Conservation (phyloP, 345 rosid genomes). For the Citrus trifoliata region DNA sequence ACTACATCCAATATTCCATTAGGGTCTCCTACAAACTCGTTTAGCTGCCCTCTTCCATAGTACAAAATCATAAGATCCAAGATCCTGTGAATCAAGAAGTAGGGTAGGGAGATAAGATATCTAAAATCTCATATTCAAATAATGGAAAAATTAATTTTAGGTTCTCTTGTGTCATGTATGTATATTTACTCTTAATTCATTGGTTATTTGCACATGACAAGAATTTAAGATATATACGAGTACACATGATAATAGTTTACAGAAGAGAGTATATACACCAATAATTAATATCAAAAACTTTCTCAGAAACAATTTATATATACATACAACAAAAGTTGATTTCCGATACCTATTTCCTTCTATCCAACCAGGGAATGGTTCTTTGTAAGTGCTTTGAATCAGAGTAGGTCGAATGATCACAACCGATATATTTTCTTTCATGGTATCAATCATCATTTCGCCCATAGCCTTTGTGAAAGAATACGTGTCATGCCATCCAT, state of each 20-base stretch:
- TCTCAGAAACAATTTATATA: too few species aligned
- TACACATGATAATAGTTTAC: too few species aligned
- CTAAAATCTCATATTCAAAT: too few species aligned
- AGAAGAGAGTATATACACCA: too few species aligned
- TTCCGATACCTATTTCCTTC: slow-evolving; percentile 79
- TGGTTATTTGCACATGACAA: not conserved
- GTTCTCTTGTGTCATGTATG: too few species aligned
- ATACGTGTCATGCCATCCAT: slow-evolving; percentile 91
- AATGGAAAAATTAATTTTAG: too few species aligned
- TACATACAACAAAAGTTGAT: too few species aligned
- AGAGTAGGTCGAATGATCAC: slow-evolving; percentile 82
- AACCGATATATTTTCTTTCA: slow-evolving; percentile 74
- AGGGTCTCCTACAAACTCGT: slow-evolving; percentile 76
- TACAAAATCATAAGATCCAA: slow-evolving; percentile 88
- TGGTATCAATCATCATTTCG: slow-evolving; percentile 78
- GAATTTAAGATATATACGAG: too few species aligned
- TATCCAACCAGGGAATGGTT: slow-evolving; percentile 99
- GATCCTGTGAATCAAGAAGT: slow-evolving; percentile 49
- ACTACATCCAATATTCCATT: slow-evolving; percentile 88
- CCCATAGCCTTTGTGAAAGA: slow-evolving; percentile 98
- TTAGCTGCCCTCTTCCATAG: slow-evolving; percentile 96
- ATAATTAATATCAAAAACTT: too few species aligned
- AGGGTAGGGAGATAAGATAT: too few species aligned
- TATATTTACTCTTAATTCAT: not conserved
- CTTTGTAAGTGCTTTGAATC: slow-evolving; percentile 83